Evolutionary conservation across 495 filamentous ascomycete genomes (phyloP), one percentile per base, ranked within the genome.

Genomic region (Aspergillus egyptiacus): DNA sequence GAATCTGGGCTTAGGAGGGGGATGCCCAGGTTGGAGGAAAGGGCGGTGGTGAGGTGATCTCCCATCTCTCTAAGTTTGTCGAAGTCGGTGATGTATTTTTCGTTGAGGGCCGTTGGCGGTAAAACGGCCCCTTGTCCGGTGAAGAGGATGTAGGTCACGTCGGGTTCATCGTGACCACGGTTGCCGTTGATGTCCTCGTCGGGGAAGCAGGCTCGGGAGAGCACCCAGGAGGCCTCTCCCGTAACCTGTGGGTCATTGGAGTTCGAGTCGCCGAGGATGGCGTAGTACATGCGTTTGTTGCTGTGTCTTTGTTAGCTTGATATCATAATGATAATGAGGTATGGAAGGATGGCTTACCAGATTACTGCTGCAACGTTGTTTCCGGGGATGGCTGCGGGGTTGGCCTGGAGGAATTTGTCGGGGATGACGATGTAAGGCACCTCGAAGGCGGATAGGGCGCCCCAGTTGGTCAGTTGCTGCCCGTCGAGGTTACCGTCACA

Each of bases 101-200:
- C 50, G 40, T 58, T 56, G 7, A 69, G 40, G 9, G 67, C 64
- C 15, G 55, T 60, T 18, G 50, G 51, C 1, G 66, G 61, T 7
- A 70, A 57, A 0, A 67, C 62, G 1, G 67, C 46, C 9, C 64
- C 50, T 0, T 47, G 34, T n/a, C 65, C 67, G 34, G 60, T 63
- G 46, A 69, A 70, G 6, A 70, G 38, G 28, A 69, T 70, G 13
- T 69, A 70, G n/a, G 60, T 69, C 10, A 70, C 67, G 53, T 70
- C 67, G 14, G 50, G 46, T 20, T 25, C 40, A 5, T 22, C 50
- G 36, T 69, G 67, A 18, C 65, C 67, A 5, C 24, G 51, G 32
- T 59, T 64, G 13, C 67, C 67, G 46, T 59, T 62, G 20, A 70
- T 38, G 34, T 65, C 43, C 5, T 64, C 61, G 18, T 60, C 53